phyloP scores from a whole-genome alignment of 2,329 filamentous ascomycete genomes.

The Scolecobasidium constrictum region DNA sequence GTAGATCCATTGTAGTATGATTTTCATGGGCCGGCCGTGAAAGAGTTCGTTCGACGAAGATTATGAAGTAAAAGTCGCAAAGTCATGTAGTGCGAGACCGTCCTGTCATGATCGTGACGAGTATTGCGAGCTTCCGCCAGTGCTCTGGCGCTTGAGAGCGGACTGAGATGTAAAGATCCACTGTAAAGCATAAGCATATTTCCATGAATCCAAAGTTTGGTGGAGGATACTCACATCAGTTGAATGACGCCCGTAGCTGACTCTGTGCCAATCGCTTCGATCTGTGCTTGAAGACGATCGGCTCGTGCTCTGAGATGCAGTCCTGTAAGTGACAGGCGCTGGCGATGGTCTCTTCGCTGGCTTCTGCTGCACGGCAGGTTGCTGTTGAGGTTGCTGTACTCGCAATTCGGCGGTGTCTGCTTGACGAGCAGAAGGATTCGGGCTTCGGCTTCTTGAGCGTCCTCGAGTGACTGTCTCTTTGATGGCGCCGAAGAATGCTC shows the following conservation, averaged over 20 bases:
- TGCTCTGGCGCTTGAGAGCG: conserved; percentile 9
- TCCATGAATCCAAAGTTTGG: too few relatives aligned
- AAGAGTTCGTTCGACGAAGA: conserved; percentile 10
- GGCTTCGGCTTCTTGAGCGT: neutral
- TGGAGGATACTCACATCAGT: too few relatives aligned
- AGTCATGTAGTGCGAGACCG: too few relatives aligned
- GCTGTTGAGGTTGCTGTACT: neutral
- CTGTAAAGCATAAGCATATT: neutral
- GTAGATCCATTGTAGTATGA: too few relatives aligned
- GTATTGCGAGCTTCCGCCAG: too few relatives aligned
- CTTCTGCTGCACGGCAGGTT: neutral
- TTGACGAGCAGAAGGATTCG: neutral
- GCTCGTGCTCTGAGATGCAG: neutral
- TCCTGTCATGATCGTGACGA: too few relatives aligned
- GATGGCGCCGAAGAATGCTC: neutral
- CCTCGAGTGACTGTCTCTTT: neutral
- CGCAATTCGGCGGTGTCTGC: too few relatives aligned
- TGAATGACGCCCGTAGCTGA: neutral
- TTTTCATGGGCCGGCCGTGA: conserved; percentile 9
- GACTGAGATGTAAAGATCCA: conserved; percentile 3
- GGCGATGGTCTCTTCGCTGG: neutral
- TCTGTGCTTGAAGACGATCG: neutral
- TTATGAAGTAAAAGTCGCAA: too few relatives aligned
- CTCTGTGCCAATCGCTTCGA: neutral
- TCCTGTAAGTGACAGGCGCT: neutral